Evolutionary conservation across 805 yeast species (phyloP).

Genomic region (Yarrowia porcina): DNA sequence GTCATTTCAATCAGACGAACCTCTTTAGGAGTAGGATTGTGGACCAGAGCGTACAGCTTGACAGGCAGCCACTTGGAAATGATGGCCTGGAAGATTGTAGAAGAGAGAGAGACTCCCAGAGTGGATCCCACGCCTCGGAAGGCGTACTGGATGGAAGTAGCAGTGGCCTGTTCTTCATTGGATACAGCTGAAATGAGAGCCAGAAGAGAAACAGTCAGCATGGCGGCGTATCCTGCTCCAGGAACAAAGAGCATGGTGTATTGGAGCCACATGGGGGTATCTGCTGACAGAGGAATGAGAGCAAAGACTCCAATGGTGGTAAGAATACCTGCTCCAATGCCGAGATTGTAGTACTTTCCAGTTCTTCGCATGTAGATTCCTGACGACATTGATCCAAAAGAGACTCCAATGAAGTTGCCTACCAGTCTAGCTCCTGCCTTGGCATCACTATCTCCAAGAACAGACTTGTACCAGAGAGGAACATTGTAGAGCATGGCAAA

Average conservation of each 20-base stretch:
- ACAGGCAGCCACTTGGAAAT: slow-evolving; percentile 38
- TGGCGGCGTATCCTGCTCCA: slow-evolving; percentile 64
- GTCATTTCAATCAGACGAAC: background rate
- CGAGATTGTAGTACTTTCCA: slow-evolving; percentile 57
- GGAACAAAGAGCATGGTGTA: slow-evolving; percentile 48
- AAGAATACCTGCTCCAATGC: slow-evolving; percentile 44
- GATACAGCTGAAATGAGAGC: slow-evolving; percentile 78
- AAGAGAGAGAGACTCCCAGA: slow-evolving; percentile 67
- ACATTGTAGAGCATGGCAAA: slow-evolving; percentile 63
- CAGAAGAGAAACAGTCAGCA: slow-evolving; percentile 66
- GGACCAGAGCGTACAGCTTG: background rate
- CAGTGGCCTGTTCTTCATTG: slow-evolving; percentile 67
- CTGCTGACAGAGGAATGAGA: slow-evolving; percentile 36
- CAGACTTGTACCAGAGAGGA: slow-evolving; percentile 65
- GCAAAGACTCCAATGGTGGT: slow-evolving; percentile 48
- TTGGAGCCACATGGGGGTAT: slow-evolving; percentile 40
- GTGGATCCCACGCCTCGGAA: slow-evolving; percentile 87
- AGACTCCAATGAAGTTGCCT: slow-evolving; percentile 61
- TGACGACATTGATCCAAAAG: slow-evolving; percentile 61
- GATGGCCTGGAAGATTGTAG: slow-evolving; percentile 59
- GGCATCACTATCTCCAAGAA: slow-evolving; percentile 51
- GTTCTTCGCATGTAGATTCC: slow-evolving; percentile 67
- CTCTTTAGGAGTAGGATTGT: slow-evolving; percentile 5
- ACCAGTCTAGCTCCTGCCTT: slow-evolving; percentile 52
- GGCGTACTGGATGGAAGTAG: slow-evolving; percentile 86